Percentiles rank a stretch among this genome's conserved stretches.
phyloP scores from a whole-genome alignment of 176 grass and related monocot genomes.

The Lolium rigidum region DNA sequence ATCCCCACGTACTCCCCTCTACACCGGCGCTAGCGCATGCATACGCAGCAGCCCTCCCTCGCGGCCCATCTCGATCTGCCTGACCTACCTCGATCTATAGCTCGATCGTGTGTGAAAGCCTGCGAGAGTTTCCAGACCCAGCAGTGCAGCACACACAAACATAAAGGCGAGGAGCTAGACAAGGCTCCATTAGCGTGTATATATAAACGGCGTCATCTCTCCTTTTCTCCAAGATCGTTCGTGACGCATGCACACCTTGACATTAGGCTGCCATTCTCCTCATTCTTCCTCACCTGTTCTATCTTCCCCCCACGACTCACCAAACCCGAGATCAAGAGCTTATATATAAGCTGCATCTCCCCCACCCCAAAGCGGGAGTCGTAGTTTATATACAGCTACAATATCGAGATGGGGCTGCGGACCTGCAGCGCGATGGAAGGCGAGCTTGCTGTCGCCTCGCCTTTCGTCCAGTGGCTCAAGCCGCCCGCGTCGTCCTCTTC shows the following conservation, averaged over 20 bases:
- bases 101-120: conserved; percentile 47
- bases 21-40: too few species aligned
- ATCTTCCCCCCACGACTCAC: conserved; percentile 42
- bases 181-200: neutral
- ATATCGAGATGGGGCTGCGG: conserved; percentile 34
- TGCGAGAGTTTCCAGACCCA: neutral
- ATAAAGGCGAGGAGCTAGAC: neutral
- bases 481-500: conserved; percentile 11
- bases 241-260: conserved; percentile 60
- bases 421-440: conserved; percentile 48
- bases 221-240: too few species aligned
- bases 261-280: conserved; percentile 24
- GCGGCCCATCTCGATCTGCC: neutral
- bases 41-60: neutral
- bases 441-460: conserved; percentile 11
- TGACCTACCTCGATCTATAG: neutral
- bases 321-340: conserved; percentile 45
- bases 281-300: neutral
- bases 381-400: neutral
- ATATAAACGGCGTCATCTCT: conserved; percentile 43
- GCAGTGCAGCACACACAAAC: conserved; percentile 17
- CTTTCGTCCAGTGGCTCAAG: conserved; percentile 66
- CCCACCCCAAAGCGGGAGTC: neutral
- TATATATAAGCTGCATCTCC: neutral
- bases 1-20: too few species aligned